A percentile compares a stretch with the other conserved stretches of the same genome.
Conservation (phyloP, 1,284 basidiomycete genomes). For the Cryptococcus deneoformans region DNA sequence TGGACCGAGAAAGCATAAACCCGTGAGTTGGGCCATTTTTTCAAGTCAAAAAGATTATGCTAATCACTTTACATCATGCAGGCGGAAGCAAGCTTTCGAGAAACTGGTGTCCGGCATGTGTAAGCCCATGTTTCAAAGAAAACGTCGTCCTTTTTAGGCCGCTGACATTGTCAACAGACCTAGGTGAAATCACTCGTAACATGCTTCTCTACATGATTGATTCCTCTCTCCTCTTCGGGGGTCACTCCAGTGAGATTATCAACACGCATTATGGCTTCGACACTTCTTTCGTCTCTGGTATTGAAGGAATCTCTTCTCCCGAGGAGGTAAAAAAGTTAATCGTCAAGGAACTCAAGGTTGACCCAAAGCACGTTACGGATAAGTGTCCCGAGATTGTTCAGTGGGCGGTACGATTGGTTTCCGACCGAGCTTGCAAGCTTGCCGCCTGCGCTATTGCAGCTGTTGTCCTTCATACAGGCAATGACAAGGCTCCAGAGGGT, state of each 20-base stretch:
- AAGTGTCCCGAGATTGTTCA: conserved; percentile 68
- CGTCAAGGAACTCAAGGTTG: conserved; percentile 61
- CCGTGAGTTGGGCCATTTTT: conserved; percentile 52
- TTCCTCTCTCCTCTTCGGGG: conserved; percentile 69
- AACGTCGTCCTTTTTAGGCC: no score
- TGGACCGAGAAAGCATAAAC: conserved; percentile 93
- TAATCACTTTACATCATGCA: conserved; percentile 10
- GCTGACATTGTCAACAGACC: conserved; percentile 52
- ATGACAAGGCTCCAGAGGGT: conserved; percentile 54
- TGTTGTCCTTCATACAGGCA: conserved; percentile 74
- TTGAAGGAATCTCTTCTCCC: conserved; percentile 58
- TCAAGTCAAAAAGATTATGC: no score
- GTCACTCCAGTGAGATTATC: conserved; percentile 65
- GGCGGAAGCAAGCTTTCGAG: conserved; percentile 90
- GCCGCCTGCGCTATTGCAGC: conserved; percentile 89
- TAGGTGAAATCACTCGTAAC: conserved; percentile 89
- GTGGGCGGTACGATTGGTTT: conserved; percentile 74
- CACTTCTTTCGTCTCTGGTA: conserved; percentile 83
- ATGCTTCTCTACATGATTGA: conserved; percentile 84
- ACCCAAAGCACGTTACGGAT: conserved; percentile 48
- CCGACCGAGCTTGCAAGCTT: conserved; percentile 74
- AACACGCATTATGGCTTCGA: conserved; percentile 94
- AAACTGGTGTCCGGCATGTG: conserved; percentile 99
- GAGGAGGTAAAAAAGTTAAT: conserved; percentile 57
- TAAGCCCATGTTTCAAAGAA: conserved; percentile 23